Evolutionary conservation across 2,329 filamentous ascomycete species (phyloP).

Genomic region (Graphium sp.): DNA sequence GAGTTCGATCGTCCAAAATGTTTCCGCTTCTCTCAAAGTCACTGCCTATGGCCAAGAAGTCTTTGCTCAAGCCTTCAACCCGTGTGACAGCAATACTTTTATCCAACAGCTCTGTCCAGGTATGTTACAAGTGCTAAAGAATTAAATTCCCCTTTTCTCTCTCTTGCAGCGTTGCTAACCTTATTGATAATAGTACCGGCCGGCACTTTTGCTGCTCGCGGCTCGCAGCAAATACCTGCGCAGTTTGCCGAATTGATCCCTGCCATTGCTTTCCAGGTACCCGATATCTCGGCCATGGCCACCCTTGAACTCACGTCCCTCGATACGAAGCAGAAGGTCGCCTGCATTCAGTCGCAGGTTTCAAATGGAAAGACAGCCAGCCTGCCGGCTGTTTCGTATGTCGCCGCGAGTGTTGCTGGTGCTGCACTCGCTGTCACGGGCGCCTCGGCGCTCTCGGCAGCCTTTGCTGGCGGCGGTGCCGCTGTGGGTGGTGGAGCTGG

Average conservation of each 20-base stretch:
- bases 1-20: slow-evolving; percentile 59
- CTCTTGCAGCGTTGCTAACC: slow-evolving; percentile 5
- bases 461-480: slow-evolving; percentile 33
- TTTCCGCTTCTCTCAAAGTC: slow-evolving; percentile 59
- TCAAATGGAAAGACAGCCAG: slow-evolving; percentile 74
- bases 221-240: slow-evolving; percentile 53
- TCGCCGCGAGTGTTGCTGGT: slow-evolving; percentile 73
- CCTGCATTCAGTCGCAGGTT: slow-evolving; percentile 69
- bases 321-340: slow-evolving; percentile 45
- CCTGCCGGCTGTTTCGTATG: slow-evolving; percentile 62
- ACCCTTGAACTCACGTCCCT: slow-evolving; percentile 56
- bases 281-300: slow-evolving; percentile 76
- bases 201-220: slow-evolving; percentile 57
- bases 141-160: too few relatives aligned
- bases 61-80: slow-evolving; percentile 68
- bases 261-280: slow-evolving; percentile 73
- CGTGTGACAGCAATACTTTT: slow-evolving; percentile 52
- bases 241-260: slow-evolving; percentile 63
- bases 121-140: slow-evolving; percentile 31
- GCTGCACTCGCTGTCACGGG: slow-evolving; percentile 62
- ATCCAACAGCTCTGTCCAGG: slow-evolving; percentile 61
- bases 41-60: slow-evolving; percentile 72
- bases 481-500: slow-evolving; percentile 30
- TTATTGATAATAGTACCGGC: slow-evolving; percentile 41
- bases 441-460: slow-evolving; percentile 48